Evolutionary conservation across 2,329 filamentous ascomycete species (phyloP).

Genomic region (Endothia cerciana): DNA sequence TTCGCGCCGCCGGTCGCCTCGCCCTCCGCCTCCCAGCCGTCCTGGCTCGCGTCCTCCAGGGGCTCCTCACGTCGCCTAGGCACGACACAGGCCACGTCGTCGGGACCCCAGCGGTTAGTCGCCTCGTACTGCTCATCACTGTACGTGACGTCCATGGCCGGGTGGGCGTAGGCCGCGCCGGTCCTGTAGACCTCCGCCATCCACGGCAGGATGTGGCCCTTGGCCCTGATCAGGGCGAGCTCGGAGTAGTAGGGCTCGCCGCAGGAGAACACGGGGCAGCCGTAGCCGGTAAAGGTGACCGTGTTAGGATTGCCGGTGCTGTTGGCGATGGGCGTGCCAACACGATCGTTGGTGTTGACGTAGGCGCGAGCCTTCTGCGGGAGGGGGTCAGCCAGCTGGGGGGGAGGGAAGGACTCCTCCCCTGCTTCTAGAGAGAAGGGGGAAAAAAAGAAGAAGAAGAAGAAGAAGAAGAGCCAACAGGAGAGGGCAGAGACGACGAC

Average conservation of each 20-base stretch:
- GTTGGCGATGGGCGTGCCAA: slow-evolving; percentile 58
- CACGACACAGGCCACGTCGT: background rate
- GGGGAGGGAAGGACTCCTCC: too few relatives aligned
- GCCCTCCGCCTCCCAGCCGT: too few relatives aligned
- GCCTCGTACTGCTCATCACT: slow-evolving; percentile 38
- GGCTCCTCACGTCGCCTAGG: too few relatives aligned
- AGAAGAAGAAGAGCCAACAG: background rate
- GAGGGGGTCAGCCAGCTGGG: slow-evolving; percentile 34
- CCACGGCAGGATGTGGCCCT: slow-evolving; percentile 61
- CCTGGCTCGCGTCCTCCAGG: too few relatives aligned
- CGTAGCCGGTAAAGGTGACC: slow-evolving; percentile 48
- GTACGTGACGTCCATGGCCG: slow-evolving; percentile 39
- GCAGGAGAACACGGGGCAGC: slow-evolving; percentile 72
- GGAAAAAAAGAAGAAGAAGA: slow-evolving; percentile 11
- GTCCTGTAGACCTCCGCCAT: slow-evolving; percentile 58
- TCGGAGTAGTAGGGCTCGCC: slow-evolving; percentile 65
- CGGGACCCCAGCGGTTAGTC: background rate
- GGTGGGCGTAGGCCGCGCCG: slow-evolving; percentile 44
- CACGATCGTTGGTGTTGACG: slow-evolving; percentile 53
- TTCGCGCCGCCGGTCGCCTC: too few relatives aligned
- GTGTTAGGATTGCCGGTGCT: slow-evolving; percentile 51
- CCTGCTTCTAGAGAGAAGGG: background rate
- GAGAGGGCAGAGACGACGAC: slow-evolving; percentile 31
- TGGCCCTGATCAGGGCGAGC: slow-evolving; percentile 61
- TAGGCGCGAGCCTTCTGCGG: slow-evolving; percentile 66